Percentiles rank a stretch among this genome's conserved stretches.
Evolutionary conservation across 345 rosid genomes (phyloP).

Genomic region (Erodium maritimum): DNA sequence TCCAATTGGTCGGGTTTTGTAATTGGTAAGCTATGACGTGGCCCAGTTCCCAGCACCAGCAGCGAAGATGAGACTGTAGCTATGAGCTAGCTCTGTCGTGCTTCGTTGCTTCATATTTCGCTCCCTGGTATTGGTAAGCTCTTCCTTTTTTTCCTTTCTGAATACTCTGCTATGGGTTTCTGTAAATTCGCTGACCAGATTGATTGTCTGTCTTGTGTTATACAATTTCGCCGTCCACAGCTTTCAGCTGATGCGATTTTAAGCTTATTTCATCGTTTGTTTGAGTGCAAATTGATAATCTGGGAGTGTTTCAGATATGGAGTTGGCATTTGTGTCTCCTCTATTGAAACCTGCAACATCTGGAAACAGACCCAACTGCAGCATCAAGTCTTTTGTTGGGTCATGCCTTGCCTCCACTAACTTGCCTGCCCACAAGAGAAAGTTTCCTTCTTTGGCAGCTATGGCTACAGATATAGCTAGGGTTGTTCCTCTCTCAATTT

Average conservation of each 20-base stretch:
- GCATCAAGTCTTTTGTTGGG: conserved; percentile 14
- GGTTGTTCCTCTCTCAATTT: neutral
- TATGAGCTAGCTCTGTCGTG: too few relatives aligned
- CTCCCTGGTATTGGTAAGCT: too few relatives aligned
- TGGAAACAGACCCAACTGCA: conserved; percentile 14
- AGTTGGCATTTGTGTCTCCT: conserved; percentile 30
- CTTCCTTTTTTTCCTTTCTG: too few relatives aligned
- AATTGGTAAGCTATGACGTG: too few relatives aligned
- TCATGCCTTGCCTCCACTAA: conserved; percentile 14
- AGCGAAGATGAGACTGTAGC: too few relatives aligned
- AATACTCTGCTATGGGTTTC: too few relatives aligned
- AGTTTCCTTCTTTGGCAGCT: conserved; percentile 27
- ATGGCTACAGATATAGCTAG: conserved; percentile 21
- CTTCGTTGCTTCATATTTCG: too few relatives aligned
- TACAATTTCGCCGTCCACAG: neutral
- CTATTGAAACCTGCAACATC: conserved; percentile 16
- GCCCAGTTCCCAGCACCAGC: too few relatives aligned
- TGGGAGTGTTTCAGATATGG: conserved; percentile 13
- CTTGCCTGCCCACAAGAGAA: conserved; percentile 13
- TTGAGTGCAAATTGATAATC: neutral
- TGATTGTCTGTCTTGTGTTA: too few relatives aligned
- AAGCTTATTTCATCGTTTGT: neutral
- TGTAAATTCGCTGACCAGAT: too few relatives aligned
- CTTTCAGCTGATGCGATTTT: neutral
- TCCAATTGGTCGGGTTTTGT: too few relatives aligned